phyloP scores from a whole-genome alignment of 2,329 filamentous ascomycete genomes.

The Acarospora socialis region DNA sequence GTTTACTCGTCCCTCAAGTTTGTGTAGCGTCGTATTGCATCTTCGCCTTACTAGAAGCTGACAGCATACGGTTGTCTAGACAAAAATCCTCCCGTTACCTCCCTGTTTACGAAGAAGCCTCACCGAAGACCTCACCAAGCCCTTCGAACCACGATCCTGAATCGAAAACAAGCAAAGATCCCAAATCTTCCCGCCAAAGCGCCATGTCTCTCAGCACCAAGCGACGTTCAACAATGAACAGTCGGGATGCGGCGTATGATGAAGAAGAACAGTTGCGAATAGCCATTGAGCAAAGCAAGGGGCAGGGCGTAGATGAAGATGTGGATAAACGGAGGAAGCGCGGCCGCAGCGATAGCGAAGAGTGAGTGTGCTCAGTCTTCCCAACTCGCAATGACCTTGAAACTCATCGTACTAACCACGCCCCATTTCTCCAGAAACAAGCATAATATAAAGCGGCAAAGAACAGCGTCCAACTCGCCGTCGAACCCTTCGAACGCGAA shows the following conservation, averaged over 20 bases:
- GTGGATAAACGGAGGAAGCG: constrained; percentile 60
- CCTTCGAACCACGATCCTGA: constrained; percentile 25
- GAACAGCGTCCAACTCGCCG: constrained; percentile 63
- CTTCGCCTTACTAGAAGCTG: constrained; percentile 1
- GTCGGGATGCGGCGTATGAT: constrained; percentile 84
- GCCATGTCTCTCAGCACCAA: constrained; percentile 52
- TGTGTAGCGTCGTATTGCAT: no score
- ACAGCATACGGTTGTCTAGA: constrained; percentile 24
- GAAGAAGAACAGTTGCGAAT: constrained; percentile 80
- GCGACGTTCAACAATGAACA: constrained; percentile 93
- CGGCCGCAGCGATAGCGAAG: constrained; percentile 79
- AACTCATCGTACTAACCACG: constrained; percentile 12
- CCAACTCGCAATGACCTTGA: constrained; percentile 14
- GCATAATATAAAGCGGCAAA: constrained; percentile 62
- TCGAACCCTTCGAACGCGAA: constrained; percentile 39
- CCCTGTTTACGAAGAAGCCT: constrained; percentile 39
- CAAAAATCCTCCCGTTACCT: constrained; percentile 50
- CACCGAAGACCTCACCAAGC: constrained; percentile 28
- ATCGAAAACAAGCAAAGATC: constrained; percentile 25
- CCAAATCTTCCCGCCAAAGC: constrained; percentile 34
- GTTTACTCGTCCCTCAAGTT: background rate
- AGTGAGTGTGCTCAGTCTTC: constrained; percentile 46
- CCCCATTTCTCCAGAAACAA: constrained; percentile 43
- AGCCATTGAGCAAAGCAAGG: constrained; percentile 90
- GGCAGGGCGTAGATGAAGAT: constrained; percentile 46